phyloP scores from a whole-genome alignment of 495 filamentous ascomycete genomes.

The Baudoinia panamericana region DNA sequence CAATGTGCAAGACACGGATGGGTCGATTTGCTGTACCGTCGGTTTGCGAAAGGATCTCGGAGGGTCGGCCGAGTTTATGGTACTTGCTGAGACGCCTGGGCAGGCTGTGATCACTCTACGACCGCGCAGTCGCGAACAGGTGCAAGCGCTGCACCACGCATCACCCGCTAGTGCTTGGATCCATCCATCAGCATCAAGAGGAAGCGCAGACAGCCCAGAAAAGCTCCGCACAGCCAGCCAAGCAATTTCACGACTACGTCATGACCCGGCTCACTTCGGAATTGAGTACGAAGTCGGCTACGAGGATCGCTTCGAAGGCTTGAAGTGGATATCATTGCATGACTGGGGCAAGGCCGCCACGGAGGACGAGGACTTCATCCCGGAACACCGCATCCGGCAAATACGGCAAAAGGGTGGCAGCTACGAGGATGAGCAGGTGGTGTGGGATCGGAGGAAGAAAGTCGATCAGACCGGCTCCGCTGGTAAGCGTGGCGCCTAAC shows the following conservation, averaged over 20 bases:
- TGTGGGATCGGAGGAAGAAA: conserved; percentile 11
- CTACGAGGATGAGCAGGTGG: background rate
- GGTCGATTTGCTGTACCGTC: too few relatives aligned
- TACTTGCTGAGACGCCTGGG: too few relatives aligned
- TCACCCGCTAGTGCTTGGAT: too few relatives aligned
- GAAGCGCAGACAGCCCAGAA: too few relatives aligned
- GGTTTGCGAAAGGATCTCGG: too few relatives aligned
- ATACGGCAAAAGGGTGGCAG: background rate
- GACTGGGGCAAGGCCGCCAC: conserved; percentile 7
- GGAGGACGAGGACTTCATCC: conserved; percentile 14
- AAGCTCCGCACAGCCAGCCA: too few relatives aligned
- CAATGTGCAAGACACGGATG: too few relatives aligned
- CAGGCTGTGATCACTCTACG: too few relatives aligned
- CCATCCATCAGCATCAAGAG: too few relatives aligned
- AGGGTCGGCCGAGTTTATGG: too few relatives aligned
- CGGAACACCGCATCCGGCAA: conserved; percentile 6
- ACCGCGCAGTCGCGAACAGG: background rate
- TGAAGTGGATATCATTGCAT: conserved; percentile 8
- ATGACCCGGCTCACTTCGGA: conserved; percentile 1
- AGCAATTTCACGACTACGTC: conserved; percentile 5
- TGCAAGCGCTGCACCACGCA: background rate
- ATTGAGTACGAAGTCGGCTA: conserved; percentile 13
- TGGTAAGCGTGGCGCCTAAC: too few relatives aligned
- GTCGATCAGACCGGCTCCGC: conserved; percentile 6
- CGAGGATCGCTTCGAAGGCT: conserved; percentile 6